Conservation (phyloP, 352 stramenopile genomes). For the Pythium aphanidermatum region DNA sequence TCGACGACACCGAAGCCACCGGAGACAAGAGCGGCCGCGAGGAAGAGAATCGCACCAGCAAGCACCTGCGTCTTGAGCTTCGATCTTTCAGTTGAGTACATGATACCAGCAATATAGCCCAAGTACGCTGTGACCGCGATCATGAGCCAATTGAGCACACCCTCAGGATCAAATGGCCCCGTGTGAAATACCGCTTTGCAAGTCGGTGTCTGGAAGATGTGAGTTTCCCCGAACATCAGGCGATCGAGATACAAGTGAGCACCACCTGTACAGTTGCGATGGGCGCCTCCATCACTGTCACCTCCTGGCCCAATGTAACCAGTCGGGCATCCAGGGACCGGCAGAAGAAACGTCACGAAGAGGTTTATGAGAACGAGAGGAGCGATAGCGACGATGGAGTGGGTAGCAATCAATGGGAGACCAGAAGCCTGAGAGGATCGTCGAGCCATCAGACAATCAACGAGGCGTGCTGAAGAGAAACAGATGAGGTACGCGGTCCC, state of each 20-base stretch:
- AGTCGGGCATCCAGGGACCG: constrained; percentile 58
- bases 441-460: neutral
- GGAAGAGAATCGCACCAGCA: neutral
- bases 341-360: constrained; percentile 37
- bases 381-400: constrained; percentile 21
- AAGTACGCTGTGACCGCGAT: constrained; percentile 51
- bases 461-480: neutral
- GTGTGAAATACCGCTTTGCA: constrained; percentile 50
- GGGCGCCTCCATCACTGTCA: constrained; percentile 26
- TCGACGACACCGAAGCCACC: constrained; percentile 10
- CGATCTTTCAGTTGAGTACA: constrained; percentile 12
- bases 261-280: constrained; percentile 69
- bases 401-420: too few species aligned
- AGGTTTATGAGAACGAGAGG: constrained; percentile 47
- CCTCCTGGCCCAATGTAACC: constrained; percentile 74
- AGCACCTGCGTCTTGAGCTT: neutral
- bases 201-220: constrained; percentile 65
- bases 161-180: constrained; percentile 70
- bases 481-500: constrained; percentile 29
- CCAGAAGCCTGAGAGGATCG: neutral
- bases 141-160: constrained; percentile 72
- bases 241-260: constrained; percentile 68
- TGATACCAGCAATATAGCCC: constrained; percentile 42
- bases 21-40: neutral
- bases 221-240: constrained; percentile 43